Evolutionary conservation across 2,329 filamentous ascomycete genomes (phyloP).

Genomic region (Scedosporium apiospermum): DNA sequence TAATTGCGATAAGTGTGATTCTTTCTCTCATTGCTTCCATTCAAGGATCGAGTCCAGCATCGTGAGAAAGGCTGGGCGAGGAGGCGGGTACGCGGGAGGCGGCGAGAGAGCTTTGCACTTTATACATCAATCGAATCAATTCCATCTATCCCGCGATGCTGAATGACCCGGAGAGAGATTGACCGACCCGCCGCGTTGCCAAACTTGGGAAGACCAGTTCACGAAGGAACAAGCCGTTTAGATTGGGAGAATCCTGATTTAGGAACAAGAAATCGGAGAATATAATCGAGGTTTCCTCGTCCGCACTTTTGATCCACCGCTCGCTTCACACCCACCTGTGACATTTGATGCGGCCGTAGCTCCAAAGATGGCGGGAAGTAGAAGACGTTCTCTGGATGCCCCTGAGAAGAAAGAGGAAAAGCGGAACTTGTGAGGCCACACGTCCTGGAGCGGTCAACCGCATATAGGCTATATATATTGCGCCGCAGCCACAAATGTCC

Average conservation of each 20-base stretch:
- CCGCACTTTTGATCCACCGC: not conserved
- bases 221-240: not conserved
- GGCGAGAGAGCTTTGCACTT: not conserved
- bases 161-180: not conserved
- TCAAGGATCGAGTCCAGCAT: not conserved
- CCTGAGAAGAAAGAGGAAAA: not conserved
- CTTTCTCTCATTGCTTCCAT: not conserved
- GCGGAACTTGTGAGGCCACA: not conserved
- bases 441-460: not conserved
- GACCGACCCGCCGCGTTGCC: not conserved
- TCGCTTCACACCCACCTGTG: not conserved
- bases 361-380: not conserved
- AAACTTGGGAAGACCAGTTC: not conserved
- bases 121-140: not conserved
- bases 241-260: not conserved
- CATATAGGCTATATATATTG: conserved; percentile 1
- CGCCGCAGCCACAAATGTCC: not conserved
- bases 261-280: not conserved
- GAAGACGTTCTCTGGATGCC: not conserved
- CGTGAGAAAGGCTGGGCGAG: not conserved
- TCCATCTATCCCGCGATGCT: not conserved
- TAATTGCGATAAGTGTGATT: not conserved
- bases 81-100: not conserved
- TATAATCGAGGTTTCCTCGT: not conserved
- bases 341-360: not conserved